These are phyloP conservation scores for Candida frijolesensis DNA, from an alignment of 1,139 yeast species.

Conservation along the genomic window DNA sequence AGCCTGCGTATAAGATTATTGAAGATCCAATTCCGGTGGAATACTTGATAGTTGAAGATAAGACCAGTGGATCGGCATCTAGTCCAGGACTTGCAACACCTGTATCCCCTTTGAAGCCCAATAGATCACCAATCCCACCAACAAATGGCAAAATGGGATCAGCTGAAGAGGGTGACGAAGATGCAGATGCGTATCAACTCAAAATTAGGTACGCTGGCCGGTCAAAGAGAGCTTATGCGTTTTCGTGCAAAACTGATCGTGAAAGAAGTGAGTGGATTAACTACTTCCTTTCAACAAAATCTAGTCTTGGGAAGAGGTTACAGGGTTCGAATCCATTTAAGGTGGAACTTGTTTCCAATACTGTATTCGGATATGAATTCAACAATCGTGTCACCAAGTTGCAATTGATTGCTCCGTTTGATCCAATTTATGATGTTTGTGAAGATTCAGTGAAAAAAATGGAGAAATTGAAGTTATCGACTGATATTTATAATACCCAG, in stretches of 20 bases:
- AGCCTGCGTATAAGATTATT: slow-evolving; percentile 41
- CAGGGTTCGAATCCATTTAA: slow-evolving; percentile 56
- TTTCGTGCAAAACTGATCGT: slow-evolving; percentile 54
- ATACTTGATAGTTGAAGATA: slow-evolving; percentile 55
- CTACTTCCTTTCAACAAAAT: slow-evolving; percentile 56
- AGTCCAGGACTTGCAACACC: not conserved
- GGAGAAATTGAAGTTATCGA: slow-evolving; percentile 25
- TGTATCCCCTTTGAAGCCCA: slow-evolving; percentile 22
- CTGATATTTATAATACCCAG: slow-evolving; percentile 30
- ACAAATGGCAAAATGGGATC: slow-evolving; percentile 10
- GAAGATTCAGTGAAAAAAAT: slow-evolving; percentile 25
- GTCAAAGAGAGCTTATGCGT: slow-evolving; percentile 51
- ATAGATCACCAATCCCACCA: slow-evolving; percentile 22
- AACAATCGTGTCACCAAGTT: slow-evolving; percentile 54
- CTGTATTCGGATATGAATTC: slow-evolving; percentile 66
- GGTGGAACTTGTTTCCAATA: slow-evolving; percentile 55
- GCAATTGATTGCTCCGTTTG: slow-evolving; percentile 63
- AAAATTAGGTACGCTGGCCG: slow-evolving; percentile 49
- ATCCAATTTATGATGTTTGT: slow-evolving; percentile 52
- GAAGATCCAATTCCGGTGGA: slow-evolving; percentile 67
- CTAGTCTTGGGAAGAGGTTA: slow-evolving; percentile 48
- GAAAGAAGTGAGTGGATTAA: slow-evolving; percentile 66
- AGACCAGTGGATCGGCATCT: slow-evolving; percentile 2
- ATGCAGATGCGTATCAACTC: slow-evolving; percentile 41
- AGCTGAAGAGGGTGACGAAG: slow-evolving; percentile 26